Evolutionary conservation across 768 basidiomycete species (phyloP).

Genomic region (Vishniacozyma victoriae): DNA sequence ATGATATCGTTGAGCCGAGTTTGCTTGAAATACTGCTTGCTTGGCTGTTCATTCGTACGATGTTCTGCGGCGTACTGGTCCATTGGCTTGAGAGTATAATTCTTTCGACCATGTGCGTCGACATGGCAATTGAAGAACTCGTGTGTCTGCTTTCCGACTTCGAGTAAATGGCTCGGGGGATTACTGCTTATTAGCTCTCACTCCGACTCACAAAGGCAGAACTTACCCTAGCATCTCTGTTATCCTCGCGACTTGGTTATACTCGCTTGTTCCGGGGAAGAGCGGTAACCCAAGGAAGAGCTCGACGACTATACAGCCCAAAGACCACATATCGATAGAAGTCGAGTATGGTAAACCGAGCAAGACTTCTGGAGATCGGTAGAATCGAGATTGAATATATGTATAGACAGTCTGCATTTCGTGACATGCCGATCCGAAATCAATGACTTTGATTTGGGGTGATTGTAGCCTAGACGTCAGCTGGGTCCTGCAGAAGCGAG

Average conservation of each 20-base stretch:
- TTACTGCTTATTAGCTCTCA: slow-evolving; percentile 52
- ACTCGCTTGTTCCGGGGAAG: slow-evolving; percentile 98
- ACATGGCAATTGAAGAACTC: slow-evolving; percentile 83
- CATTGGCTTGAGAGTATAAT: slow-evolving; percentile 74
- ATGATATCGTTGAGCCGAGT: slow-evolving; percentile 90
- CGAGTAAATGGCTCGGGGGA: slow-evolving; percentile 88
- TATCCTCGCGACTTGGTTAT: slow-evolving; percentile 94
- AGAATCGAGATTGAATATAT: slow-evolving; percentile 98
- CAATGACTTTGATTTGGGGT: slow-evolving; percentile 97
- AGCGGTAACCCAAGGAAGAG: slow-evolving; percentile 91
- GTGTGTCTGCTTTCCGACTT: slow-evolving; percentile 86
- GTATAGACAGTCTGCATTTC: slow-evolving; percentile 99
- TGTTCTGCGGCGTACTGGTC: slow-evolving; percentile 96
- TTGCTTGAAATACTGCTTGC: slow-evolving; percentile 98
- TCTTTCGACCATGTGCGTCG: slow-evolving; percentile 68
- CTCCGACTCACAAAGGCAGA: not conserved
- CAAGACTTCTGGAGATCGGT: slow-evolving; percentile 94
- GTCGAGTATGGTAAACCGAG: slow-evolving; percentile 90
- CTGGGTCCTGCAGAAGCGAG: not conserved
- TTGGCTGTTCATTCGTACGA: slow-evolving; percentile 91
- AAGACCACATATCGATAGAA: slow-evolving; percentile 98
- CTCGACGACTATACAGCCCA: slow-evolving; percentile 97
- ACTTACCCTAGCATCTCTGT: slow-evolving; percentile 97
- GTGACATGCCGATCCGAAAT: slow-evolving; percentile 98
- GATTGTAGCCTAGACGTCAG: slow-evolving; percentile 68